Evolutionary conservation across 306 rosid species (phyloP), one percentile per base, ranked within the genome.

Genomic region (Argentina anserina): DNA sequence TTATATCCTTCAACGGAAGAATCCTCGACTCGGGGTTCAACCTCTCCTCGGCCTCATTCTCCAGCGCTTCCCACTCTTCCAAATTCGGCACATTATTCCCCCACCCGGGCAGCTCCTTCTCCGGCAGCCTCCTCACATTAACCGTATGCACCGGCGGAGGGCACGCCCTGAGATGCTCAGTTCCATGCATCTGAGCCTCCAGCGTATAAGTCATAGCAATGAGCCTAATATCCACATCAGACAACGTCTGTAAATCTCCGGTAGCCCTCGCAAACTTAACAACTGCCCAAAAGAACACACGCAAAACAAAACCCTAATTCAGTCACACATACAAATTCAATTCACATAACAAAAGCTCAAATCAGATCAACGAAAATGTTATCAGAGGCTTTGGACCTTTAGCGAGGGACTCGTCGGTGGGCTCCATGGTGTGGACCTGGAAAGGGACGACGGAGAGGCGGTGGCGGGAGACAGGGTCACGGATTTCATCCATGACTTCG

Each of bases 31-130:
- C 70, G 61, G 79, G 73, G 75, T 86, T 79, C 0, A 78, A 25
- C 23, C 69, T 81, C 26, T 76, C 87, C 74, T 88, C 90, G 15
- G 20, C 73, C 39, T 65, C 82, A 7, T 78, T 78, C 50, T 91
- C 97, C 76, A 91, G 74, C 0, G 99, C 96, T 71, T 91, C 99
- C 97, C 97, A 91, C 78, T 89, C 99, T 50, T 87, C 71, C 82
- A 89, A 78, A 88, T 88, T 91, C 9, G 96, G 89, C 20, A 94
- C 99, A 62, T 89, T 94, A n/a, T 83, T 75, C 29, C 97, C 99
- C 99, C 97, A 94, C 3, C 99, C 97, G 0, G 96, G 97, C 95
- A 91, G 14, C 42, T 91, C 99, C 86, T 95, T 95, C 91, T 95
- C 96, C 0, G 87, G 96, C 50, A 95, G 79, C 82, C 95, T 85